Evolutionary conservation across 495 filamentous ascomycete species (phyloP), one percentile per base, ranked within the genome.

Genomic region (Venustampulla echinocandica): DNA sequence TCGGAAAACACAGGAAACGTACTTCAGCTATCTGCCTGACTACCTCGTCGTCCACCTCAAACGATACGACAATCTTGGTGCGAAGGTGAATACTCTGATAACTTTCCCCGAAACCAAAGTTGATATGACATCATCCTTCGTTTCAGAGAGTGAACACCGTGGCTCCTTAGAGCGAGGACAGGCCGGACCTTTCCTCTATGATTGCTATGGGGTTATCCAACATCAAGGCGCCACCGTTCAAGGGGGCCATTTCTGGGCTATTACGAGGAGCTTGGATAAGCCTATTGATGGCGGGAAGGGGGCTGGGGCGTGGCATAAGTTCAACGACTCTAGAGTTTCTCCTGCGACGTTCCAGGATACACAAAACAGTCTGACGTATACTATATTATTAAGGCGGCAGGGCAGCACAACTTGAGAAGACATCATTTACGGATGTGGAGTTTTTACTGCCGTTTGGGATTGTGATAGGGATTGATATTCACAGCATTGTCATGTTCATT

Each of bases 131-230:
- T 44, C 30, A 2, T 63, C 56, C 52, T 54, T 47, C 33, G 41
- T 50, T 14, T 24, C 10, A 22, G 14, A n/a, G 9, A 4, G 35
- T 32, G 14, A 22, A 40, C 13, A 6, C 36, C 22, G 32, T 33
- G 14, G 5, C n/a, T 10, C 32, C 11, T 17, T 44, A 46, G 21
- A 53, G 18, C 5, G 60, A 55, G 13, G 60, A 60, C 37, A 37
- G 43, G 11, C 1, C 0, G 51, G 52, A 2, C 43, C 50, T 11
- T 59, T 67, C 42, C 14, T 39, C 1, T 77, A 74, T 50, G 63
- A 71, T 19, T 64, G 65, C 35, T 73, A 68, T 54, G 69, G 63
- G 25, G 64, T 74, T n/a, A 62, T 61, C 33, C 69, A 73, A 35
- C 35, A 46, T 27, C 63, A 64, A 10, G 10, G 27, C 0, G 42